A percentile compares a stretch with the other conserved stretches of the same genome.
Conservation (phyloP, 306 rosid species). For the Citrullus mucosospermus region DNA sequence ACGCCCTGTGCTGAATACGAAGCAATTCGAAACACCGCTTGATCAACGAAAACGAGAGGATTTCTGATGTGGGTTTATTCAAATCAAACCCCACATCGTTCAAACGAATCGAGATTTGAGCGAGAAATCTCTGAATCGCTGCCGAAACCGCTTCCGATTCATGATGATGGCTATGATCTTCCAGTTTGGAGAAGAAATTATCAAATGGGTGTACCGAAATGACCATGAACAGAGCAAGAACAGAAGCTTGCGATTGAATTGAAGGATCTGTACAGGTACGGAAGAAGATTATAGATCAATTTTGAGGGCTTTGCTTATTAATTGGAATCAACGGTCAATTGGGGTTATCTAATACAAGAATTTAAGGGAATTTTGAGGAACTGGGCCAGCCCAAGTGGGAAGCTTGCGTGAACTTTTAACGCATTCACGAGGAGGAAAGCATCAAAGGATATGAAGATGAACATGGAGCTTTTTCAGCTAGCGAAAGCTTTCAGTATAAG, state of each 20-base stretch:
- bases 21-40: conserved; percentile 30
- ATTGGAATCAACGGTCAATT: not conserved
- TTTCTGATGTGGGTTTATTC: conserved; percentile 21
- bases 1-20: conserved; percentile 31
- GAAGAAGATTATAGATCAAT: not conserved
- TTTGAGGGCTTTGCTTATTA: not conserved
- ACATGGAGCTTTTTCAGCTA: too few species aligned
- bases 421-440: not conserved
- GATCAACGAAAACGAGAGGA: conserved; percentile 37
- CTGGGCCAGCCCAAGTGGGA: conserved; percentile 1
- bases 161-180: conserved; percentile 26
- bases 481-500: too few species aligned
- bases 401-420: not conserved
- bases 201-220: conserved; percentile 25
- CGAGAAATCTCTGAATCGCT: conserved; percentile 30
- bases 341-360: not conserved
- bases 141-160: conserved; percentile 20
- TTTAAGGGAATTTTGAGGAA: not conserved
- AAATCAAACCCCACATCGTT: conserved; percentile 19
- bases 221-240: conserved; percentile 19
- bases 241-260: not conserved
- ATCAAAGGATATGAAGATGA: not conserved
- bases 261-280: not conserved
- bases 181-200: conserved; percentile 41
- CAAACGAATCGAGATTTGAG: conserved; percentile 24